These are phyloP conservation scores for Colletotrichum sp. DNA, from an alignment of 2,329 filamentous ascomycete genomes.

Conservation along the genomic window DNA sequence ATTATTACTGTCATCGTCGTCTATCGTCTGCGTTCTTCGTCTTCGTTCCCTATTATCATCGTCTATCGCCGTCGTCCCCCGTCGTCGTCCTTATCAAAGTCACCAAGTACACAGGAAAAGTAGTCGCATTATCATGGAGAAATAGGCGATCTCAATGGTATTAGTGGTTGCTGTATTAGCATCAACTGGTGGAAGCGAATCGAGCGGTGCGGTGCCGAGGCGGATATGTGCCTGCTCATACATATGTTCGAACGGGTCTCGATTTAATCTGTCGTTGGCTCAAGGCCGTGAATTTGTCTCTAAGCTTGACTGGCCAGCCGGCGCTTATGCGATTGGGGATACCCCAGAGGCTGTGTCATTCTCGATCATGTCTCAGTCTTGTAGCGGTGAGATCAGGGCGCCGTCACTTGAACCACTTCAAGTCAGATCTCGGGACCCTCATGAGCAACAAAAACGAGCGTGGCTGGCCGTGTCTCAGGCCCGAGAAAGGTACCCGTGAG, in stretches of 20 bases:
- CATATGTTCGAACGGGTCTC: background rate
- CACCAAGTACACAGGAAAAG: background rate
- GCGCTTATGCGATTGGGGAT: background rate
- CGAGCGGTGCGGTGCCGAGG: background rate
- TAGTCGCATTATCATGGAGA: background rate
- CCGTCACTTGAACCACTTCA: background rate
- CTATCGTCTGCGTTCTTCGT: no score
- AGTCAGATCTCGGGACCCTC: background rate
- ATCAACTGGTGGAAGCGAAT: background rate
- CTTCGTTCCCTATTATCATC: no score
- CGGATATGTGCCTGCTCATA: background rate
- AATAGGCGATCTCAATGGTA: background rate
- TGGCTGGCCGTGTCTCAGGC: background rate
- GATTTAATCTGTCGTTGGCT: background rate
- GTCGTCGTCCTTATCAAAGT: background rate
- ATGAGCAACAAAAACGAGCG: background rate
- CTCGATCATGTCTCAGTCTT: background rate
- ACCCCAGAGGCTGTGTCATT: background rate
- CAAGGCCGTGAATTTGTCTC: background rate
- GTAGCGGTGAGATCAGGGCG: conserved; percentile 7
- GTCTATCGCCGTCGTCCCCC: no score
- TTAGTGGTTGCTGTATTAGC: background rate
- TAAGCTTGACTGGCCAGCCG: background rate
- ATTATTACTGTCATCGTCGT: no score
- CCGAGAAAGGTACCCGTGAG: background rate